Evolutionary conservation across 768 basidiomycete species (phyloP).

Genomic region (Punctularia strigosozonata): DNA sequence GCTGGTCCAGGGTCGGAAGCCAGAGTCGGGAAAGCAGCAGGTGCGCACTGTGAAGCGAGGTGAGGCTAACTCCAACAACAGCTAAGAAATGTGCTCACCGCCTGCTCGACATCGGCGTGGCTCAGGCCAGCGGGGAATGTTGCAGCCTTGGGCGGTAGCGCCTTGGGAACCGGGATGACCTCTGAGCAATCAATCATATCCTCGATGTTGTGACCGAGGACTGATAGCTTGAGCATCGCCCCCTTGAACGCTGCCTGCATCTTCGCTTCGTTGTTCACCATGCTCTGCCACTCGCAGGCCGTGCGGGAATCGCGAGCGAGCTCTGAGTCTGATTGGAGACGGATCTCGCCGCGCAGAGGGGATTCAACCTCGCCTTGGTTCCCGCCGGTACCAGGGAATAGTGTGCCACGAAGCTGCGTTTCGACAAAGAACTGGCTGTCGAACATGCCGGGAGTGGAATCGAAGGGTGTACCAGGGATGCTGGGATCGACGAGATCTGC

Average conservation of each 20-base stretch:
- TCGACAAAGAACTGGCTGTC: constrained; percentile 24
- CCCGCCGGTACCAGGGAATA: constrained; percentile 12
- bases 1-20: constrained; percentile 8
- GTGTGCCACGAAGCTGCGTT: constrained; percentile 23
- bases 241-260: constrained; percentile 9
- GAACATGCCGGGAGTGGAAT: constrained; percentile 16
- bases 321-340: constrained; percentile 16
- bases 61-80: no score
- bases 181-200: constrained; percentile 15
- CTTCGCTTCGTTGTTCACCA: constrained; percentile 13
- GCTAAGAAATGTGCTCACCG: no score
- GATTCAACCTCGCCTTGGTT: constrained; percentile 14
- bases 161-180: constrained; percentile 10
- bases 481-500: constrained; percentile 13
- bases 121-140: constrained; percentile 13
- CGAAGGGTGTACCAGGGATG: constrained; percentile 21
- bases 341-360: constrained; percentile 12
- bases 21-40: constrained; percentile 9
- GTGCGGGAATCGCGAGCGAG: constrained; percentile 13
- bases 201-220: constrained; percentile 11
- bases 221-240: constrained; percentile 12
- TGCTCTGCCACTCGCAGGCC: constrained; percentile 15
- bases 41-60: no score
- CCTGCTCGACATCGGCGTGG: constrained; percentile 15
- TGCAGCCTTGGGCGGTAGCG: not conserved